Percentiles rank a stretch among this genome's conserved stretches.
Evolutionary conservation across 441 rosid genomes (phyloP).

Genomic region (Isatis lusitanica): DNA sequence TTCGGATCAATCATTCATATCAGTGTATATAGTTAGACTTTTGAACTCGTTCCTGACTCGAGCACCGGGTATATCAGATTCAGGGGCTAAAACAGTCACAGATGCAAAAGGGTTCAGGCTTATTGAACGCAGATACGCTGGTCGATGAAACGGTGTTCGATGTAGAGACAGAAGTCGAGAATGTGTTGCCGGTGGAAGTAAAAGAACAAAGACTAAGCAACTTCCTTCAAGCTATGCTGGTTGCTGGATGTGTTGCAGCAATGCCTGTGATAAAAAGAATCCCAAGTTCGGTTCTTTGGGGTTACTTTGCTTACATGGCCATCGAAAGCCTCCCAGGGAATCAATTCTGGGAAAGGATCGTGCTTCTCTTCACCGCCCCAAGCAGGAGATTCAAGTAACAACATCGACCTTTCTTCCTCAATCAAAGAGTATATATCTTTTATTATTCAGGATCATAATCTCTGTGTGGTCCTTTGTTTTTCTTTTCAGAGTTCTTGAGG

Average conservation of each 20-base stretch:
- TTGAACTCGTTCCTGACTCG: conserved; percentile 13
- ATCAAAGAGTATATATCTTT: conserved; percentile 3
- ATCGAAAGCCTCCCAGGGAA: conserved; percentile 73
- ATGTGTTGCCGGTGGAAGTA: conserved; percentile 61
- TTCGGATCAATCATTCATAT: neutral
- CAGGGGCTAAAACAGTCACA: conserved; percentile 59
- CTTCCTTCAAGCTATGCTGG: conserved; percentile 65
- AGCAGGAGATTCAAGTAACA: conserved; percentile 70
- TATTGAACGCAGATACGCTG: conserved; percentile 42
- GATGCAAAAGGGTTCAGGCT: conserved; percentile 49
- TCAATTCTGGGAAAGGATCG: conserved; percentile 72
- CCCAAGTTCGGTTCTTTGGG: conserved; percentile 74
- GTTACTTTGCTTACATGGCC: conserved; percentile 74
- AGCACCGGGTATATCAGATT: conserved; percentile 10
- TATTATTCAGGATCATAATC: neutral
- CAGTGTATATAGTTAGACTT: neutral
- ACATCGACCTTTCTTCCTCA: neutral
- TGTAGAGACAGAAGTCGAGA: conserved; percentile 63
- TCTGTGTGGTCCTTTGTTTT: neutral
- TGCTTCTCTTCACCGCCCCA: conserved; percentile 64
- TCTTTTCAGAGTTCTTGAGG: conserved; percentile 55
- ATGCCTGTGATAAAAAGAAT: conserved; percentile 65
- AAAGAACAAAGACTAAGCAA: conserved; percentile 73
- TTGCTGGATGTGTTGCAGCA: conserved; percentile 62
- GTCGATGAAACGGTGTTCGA: conserved; percentile 53